Base-by-base conservation (phyloP, 140 eudicot genomes). In the Erigeron philadelphicus region DNA sequence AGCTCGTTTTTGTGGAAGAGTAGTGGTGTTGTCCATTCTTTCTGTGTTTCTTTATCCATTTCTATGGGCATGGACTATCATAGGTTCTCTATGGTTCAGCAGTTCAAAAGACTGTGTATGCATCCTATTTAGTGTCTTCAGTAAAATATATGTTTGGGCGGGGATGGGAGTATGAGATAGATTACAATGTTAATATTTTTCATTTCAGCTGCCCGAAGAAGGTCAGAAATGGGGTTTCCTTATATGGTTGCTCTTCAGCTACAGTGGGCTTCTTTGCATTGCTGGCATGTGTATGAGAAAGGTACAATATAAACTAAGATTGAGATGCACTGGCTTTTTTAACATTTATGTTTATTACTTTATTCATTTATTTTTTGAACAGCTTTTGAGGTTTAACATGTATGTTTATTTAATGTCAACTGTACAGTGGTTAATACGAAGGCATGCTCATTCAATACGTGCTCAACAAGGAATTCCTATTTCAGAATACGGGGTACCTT, bases 141-240 rank as follows among this genome's bases (percentile, higher is more conserved):
- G 4, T 63, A 11, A 50, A 8, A 40, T 46, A 38, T 42, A n/a
- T 64, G 3, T 64, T 21, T 9, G n/a, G 25, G 66, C 3, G 45
- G 68, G 68, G 54, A 57, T 1, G 56, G 55, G 41, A 31, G 38
- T 31, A 31, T 31, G 38, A 3, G n/a, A 57, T 11, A 21, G 12
- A 3, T 57, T 57, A 21, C 7, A 23, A 57, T 23, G 11, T 57
- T 1, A 6, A 41, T 63, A 43, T 72, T 3, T 56, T 31, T 42
- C 10, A 35, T 71, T 81, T 75, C 88, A 92, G 98, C 81, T 92
- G 78, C 98, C 98, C 1, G 95, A 86, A 84, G 95, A 92, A 67
- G 98, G 98, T 67, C 98, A 92, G 72, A 92, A 88, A 70, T 92
- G 96, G 90, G 98, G 98, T 42, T 92, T 92, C 68, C 88, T 92